A percentile compares a stretch with the other conserved stretches of the same genome.
Evolutionary conservation across 2,329 filamentous ascomycete genomes (phyloP).

Genomic region (Xylaria sp.): DNA sequence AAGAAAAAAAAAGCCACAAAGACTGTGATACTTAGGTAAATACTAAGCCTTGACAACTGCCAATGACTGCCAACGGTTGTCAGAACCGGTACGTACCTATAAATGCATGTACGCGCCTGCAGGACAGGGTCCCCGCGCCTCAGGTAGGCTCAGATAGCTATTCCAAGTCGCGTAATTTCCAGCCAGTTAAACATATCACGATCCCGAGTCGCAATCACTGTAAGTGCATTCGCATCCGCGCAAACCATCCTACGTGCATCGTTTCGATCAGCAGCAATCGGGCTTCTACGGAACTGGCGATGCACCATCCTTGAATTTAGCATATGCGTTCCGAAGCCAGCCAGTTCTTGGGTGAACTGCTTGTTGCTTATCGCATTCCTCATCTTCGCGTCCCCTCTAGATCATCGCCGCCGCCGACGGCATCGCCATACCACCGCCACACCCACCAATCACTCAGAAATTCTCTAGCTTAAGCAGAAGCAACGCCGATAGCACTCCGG

Average conservation of each 20-base stretch:
- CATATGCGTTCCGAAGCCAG: slow-evolving; percentile 26
- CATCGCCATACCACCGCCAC: slow-evolving; percentile 13
- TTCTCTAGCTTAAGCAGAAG: slow-evolving; percentile 21
- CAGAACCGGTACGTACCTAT: not conserved
- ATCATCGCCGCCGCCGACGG: not conserved
- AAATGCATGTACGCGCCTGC: slow-evolving; percentile 18
- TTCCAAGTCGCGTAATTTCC: slow-evolving; percentile 33
- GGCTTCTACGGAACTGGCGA: slow-evolving; percentile 2
- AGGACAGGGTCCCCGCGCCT: slow-evolving; percentile 32
- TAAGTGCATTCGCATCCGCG: slow-evolving; percentile 16
- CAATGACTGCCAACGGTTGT: not conserved
- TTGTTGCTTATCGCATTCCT: slow-evolving; percentile 32
- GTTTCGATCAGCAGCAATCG: not conserved
- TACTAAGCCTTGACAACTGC: too few relatives aligned
- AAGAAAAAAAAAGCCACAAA: too few relatives aligned
- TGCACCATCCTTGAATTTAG: slow-evolving; percentile 21
- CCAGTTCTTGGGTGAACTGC: slow-evolving; percentile 27
- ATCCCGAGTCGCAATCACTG: slow-evolving; percentile 15
- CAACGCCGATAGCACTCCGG: slow-evolving; percentile 27
- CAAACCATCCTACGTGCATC: slow-evolving; percentile 5
- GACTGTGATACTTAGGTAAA: too few relatives aligned
- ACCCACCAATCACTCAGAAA: slow-evolving; percentile 5
- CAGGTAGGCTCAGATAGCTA: not conserved
- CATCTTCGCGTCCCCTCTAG: slow-evolving; percentile 16
- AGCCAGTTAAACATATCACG: slow-evolving; percentile 14